Evolutionary conservation across 148 eudicot species (phyloP).

Genomic region (Fagopyrum tataricum): DNA sequence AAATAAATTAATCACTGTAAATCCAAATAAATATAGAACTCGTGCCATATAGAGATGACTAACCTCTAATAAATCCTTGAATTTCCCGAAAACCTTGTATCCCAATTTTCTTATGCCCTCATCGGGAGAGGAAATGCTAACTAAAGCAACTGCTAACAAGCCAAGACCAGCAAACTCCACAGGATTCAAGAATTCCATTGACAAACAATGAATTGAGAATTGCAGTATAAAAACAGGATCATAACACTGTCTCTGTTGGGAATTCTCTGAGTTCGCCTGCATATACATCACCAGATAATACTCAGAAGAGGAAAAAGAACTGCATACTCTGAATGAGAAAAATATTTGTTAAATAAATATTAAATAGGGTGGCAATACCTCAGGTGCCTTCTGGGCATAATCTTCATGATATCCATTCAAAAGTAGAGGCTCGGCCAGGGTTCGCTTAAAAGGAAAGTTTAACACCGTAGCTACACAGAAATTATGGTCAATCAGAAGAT

Average conservation of each 20-base stretch:
- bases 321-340: background rate
- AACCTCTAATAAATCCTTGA: slow-evolving; percentile 75
- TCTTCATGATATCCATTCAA: slow-evolving; percentile 19
- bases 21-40: background rate
- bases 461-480: slow-evolving; percentile 63
- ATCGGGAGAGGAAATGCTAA: slow-evolving; percentile 78
- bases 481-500: slow-evolving; percentile 70
- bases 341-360: background rate
- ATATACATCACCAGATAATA: background rate
- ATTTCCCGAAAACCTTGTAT: slow-evolving; percentile 67
- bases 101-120: slow-evolving; percentile 74
- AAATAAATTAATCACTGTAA: background rate
- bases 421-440: slow-evolving; percentile 19
- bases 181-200: slow-evolving; percentile 69
- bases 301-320: background rate
- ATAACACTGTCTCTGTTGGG: slow-evolving; percentile 33
- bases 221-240: slow-evolving; percentile 86
- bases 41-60: slow-evolving; percentile 4
- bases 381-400: slow-evolving; percentile 21
- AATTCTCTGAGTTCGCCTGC: background rate
- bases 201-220: slow-evolving; percentile 70
- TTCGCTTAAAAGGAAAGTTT: slow-evolving; percentile 58
- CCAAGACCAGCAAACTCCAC: slow-evolving; percentile 84
- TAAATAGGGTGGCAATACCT: slow-evolving; percentile 32
- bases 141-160: slow-evolving; percentile 76